Evolutionary conservation across 805 yeast species (phyloP).

Genomic region (Candida golubevii): DNA sequence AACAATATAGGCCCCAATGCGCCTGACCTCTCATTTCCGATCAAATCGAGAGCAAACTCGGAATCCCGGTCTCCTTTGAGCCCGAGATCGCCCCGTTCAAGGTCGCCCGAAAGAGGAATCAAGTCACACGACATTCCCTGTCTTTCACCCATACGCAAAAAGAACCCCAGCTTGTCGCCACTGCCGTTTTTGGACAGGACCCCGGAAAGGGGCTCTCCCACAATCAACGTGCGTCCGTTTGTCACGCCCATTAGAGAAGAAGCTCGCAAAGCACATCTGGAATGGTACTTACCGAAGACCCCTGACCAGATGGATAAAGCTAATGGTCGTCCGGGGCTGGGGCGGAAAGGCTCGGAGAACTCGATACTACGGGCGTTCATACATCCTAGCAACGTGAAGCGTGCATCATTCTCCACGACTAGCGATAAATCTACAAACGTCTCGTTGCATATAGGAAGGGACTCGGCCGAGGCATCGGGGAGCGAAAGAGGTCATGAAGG

Average conservation of each 20-base stretch:
- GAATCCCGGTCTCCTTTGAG: neutral
- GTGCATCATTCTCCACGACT: neutral
- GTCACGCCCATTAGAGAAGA: slow-evolving; percentile 8
- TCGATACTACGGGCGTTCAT: neutral
- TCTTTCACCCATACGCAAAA: neutral
- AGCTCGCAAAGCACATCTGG: neutral
- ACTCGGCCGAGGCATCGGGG: neutral
- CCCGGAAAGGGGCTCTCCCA: neutral
- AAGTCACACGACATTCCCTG: neutral
- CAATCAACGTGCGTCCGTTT: slow-evolving; percentile 10
- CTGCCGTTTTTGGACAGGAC: too few species aligned
- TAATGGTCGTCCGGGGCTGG: neutral
- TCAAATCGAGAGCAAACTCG: neutral
- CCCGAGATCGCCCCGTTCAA: slow-evolving; percentile 2
- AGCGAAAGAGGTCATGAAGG: neutral
- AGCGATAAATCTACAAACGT: neutral
- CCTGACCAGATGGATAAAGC: too few species aligned
- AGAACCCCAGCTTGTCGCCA: too few species aligned
- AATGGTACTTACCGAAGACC: too few species aligned
- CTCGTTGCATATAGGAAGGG: neutral
- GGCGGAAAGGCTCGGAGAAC: neutral
- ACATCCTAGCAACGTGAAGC: neutral
- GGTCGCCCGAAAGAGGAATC: neutral
- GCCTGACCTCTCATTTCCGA: neutral
- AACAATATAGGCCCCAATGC: neutral